Evolutionary conservation across 2,329 filamentous ascomycete species (phyloP).

Genomic region (Penicillium rolfsii): DNA sequence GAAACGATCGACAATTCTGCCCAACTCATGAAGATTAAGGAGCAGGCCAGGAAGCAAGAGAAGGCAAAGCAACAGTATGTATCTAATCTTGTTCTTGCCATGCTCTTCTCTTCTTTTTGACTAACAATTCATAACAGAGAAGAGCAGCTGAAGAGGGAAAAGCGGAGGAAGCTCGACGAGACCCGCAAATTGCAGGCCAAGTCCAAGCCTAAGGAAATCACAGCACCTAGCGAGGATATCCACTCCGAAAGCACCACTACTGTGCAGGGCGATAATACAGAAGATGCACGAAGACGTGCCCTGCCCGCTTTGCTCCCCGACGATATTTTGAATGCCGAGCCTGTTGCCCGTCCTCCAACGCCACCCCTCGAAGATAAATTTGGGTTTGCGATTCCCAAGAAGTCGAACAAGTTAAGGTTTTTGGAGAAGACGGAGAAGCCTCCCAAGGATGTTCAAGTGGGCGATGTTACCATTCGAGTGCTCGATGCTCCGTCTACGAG

Average conservation of each 20-base stretch:
- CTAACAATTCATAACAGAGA: constrained; percentile 38
- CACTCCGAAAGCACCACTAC: constrained; percentile 48
- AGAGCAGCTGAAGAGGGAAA: constrained; percentile 44
- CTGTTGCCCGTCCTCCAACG: constrained; percentile 49
- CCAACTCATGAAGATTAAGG: constrained; percentile 43
- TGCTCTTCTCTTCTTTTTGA: neutral
- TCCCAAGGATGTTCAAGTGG: constrained; percentile 55
- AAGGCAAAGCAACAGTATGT: constrained; percentile 43
- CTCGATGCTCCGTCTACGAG: constrained; percentile 42
- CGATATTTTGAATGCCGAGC: constrained; percentile 54
- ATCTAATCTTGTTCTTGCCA: neutral
- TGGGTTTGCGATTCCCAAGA: constrained; percentile 27
- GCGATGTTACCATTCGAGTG: constrained; percentile 55
- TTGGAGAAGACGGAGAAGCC: constrained; percentile 53
- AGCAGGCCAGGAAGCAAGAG: constrained; percentile 45
- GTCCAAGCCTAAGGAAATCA: constrained; percentile 35
- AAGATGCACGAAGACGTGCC: constrained; percentile 41
- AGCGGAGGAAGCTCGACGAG: constrained; percentile 46
- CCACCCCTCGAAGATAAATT: constrained; percentile 43
- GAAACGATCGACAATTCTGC: constrained; percentile 47
- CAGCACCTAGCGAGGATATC: constrained; percentile 37
- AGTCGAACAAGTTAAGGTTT: constrained; percentile 53
- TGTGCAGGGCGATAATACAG: constrained; percentile 42
- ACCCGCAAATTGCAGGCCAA: constrained; percentile 46
- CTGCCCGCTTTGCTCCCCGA: constrained; percentile 57